Evolutionary conservation across 176 grass and related monocot genomes (phyloP), one percentile per base, ranked within the genome.

Genomic region (Chrysopogon serrulatus): DNA sequence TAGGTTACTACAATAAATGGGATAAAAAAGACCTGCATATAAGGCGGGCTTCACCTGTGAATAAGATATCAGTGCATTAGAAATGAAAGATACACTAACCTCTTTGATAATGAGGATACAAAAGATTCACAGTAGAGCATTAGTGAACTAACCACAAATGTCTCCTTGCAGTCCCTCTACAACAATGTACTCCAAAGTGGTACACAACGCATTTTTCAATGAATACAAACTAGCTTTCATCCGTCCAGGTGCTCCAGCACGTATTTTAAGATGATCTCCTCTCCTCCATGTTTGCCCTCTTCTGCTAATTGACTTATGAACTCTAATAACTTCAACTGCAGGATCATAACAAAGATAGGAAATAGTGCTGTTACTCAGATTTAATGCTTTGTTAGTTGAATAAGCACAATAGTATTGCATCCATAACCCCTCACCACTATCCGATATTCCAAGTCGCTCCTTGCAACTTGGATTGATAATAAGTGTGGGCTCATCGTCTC

Each of bases 111-210:
- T 34, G 36, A 32, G 19, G 34, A 28, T 36, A 28, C 15, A 66
- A n/a, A n/a, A 16, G 65, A 83, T 10, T 39, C 49, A 23, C 23
- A 74, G 8, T 79, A 85, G 63, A 76, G 24, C n/a, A 77, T 42
- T 12, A 68, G 17, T 28, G 54, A 84, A 76, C 80, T 90, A 34
- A 90, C 89, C 80, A 79, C 89, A 85, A 61, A 79, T 68, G 83
- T 91, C 89, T 68, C 78, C 89, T 53, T 35, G 73, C 65, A 91
- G 82, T 84, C 89, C 89, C 84, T 91, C 89, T 23, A 80, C 57
- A 56, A 91, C 42, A 62, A 91, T 40, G 37, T 87, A 91, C 74
- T 91, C 89, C 68, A 91, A 60, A 13, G 89, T 84, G 31, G 59
- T 80, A 84, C 79, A 91, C 32, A 91, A 73, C 34, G 44, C 80